These are phyloP conservation scores for Alternaria viburni DNA, from an alignment of 2,329 filamentous ascomycete species.

Conservation along the genomic window DNA sequence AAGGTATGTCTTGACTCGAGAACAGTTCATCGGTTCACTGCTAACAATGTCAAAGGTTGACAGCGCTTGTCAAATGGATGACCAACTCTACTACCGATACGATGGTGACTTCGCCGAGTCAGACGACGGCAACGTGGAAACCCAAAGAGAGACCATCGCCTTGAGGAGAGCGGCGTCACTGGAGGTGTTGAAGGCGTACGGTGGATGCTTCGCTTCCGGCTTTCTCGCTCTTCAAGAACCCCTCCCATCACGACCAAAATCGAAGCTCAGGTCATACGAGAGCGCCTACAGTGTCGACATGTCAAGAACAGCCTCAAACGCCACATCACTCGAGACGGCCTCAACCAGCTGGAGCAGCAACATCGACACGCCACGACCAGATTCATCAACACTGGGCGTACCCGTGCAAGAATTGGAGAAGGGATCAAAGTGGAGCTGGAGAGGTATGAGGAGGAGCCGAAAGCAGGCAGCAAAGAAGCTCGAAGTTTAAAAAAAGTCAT, in stretches of 20 bases:
- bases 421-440: conserved; percentile 30
- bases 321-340: conserved; percentile 19
- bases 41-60: conserved; percentile 15
- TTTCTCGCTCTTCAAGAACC: conserved; percentile 34
- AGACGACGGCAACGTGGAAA: conserved; percentile 29
- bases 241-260: conserved; percentile 28
- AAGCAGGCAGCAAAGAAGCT: conserved; percentile 4
- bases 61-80: conserved; percentile 12
- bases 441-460: conserved; percentile 27
- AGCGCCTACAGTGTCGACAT: conserved; percentile 35
- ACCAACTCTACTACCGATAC: conserved; percentile 26
- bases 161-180: conserved; percentile 32
- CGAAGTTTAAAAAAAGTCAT: background rate
- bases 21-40: background rate
- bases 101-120: conserved; percentile 28
- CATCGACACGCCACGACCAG: conserved; percentile 35
- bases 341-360: conserved; percentile 20
- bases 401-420: conserved; percentile 18
- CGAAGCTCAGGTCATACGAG: conserved; percentile 22
- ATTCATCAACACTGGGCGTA: conserved; percentile 40
- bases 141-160: conserved; percentile 24
- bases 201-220: conserved; percentile 41
- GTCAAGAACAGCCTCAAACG: conserved; percentile 30
- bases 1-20: conserved; percentile 25
- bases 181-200: conserved; percentile 42